These are phyloP conservation scores for Trichothecium sympodiale DNA, from an alignment of 2,329 filamentous ascomycete genomes.

Conservation along the genomic window DNA sequence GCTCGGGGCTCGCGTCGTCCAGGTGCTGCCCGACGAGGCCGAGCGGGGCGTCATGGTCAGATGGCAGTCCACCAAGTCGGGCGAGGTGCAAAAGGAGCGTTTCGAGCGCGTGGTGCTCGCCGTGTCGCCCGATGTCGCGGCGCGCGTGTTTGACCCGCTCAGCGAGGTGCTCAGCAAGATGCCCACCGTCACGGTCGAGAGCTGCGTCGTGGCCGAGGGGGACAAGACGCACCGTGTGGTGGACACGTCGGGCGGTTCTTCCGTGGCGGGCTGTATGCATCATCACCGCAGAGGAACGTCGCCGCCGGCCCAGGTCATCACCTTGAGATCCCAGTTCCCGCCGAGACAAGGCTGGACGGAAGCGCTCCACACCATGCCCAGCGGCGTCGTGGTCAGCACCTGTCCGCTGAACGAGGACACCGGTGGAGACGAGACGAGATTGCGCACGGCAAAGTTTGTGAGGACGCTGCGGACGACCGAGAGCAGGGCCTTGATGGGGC, in stretches of 20 bases:
- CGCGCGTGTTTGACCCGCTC: conserved; percentile 33
- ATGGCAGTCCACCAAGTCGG: conserved; percentile 17
- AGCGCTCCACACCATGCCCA: conserved; percentile 38
- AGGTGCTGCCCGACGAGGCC: conserved; percentile 15
- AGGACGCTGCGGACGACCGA: conserved; percentile 37
- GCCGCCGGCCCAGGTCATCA: conserved; percentile 18
- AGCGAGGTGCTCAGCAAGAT: conserved; percentile 25
- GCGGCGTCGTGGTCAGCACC: conserved; percentile 41
- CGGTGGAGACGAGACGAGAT: conserved; percentile 22
- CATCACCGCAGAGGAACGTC: conserved; percentile 14
- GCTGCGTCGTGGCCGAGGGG: conserved; percentile 24
- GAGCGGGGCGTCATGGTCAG: conserved; percentile 15
- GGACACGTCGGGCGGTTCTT: conserved; percentile 2
- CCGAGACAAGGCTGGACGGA: conserved; percentile 28
- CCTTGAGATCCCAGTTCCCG: conserved; percentile 22
- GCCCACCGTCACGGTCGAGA: conserved; percentile 36
- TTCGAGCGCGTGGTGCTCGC: conserved; percentile 44
- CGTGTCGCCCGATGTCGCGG: conserved; percentile 41
- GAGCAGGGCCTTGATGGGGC: conserved; percentile 35
- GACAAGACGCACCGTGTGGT: conserved; percentile 5
- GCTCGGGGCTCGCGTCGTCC: conserved; percentile 25
- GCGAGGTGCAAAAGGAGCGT: conserved; percentile 13
- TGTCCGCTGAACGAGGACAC: conserved; percentile 25
- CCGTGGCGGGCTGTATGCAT: conserved; percentile 14
- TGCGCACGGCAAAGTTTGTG: conserved; percentile 37